phyloP scores from a whole-genome alignment of 169 alveolate genomes.

The Plasmodium fragile region DNA sequence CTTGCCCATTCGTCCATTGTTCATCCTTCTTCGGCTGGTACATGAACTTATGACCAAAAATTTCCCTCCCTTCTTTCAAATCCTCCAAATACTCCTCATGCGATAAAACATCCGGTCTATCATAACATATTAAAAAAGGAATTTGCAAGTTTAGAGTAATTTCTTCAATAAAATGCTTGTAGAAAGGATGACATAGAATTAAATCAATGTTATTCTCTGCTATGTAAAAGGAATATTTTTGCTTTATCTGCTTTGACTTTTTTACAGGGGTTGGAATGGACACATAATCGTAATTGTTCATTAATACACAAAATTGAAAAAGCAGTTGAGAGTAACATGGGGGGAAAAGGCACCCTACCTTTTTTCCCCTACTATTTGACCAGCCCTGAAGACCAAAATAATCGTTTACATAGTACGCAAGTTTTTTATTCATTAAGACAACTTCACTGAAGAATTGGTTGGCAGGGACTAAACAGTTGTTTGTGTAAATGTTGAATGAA shows the following conservation, averaged over 20 bases:
- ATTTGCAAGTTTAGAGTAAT: slow-evolving; percentile 59
- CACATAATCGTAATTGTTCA: slow-evolving; percentile 63
- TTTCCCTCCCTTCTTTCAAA: slow-evolving; percentile 40
- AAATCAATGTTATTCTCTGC: slow-evolving; percentile 65
- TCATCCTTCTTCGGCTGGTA: neutral
- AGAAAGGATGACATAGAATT: slow-evolving; percentile 76
- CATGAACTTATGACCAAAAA: slow-evolving; percentile 11
- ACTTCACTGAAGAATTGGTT: slow-evolving; percentile 28
- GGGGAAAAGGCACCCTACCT: slow-evolving; percentile 64
- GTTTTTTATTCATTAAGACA: slow-evolving; percentile 44
- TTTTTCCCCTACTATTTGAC: neutral
- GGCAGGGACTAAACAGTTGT: slow-evolving; percentile 17
- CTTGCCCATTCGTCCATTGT: neutral
- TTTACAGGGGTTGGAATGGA: slow-evolving; percentile 73
- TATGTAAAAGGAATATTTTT: slow-evolving; percentile 61
- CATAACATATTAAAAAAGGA: slow-evolving; percentile 69
- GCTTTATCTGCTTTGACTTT: slow-evolving; percentile 58
- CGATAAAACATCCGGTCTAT: slow-evolving; percentile 67
- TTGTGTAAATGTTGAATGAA: slow-evolving; percentile 52
- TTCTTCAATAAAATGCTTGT: slow-evolving; percentile 73
- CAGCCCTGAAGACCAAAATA: slow-evolving; percentile 30
- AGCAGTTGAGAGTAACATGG: slow-evolving; percentile 70
- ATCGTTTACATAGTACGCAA: slow-evolving; percentile 54
- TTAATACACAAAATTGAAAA: slow-evolving; percentile 52
- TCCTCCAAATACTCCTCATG: slow-evolving; percentile 71